These are phyloP conservation scores for Coemansia sp. DNA, from an alignment of 192 early-diverging fungal genomes.

Conservation along the genomic window DNA sequence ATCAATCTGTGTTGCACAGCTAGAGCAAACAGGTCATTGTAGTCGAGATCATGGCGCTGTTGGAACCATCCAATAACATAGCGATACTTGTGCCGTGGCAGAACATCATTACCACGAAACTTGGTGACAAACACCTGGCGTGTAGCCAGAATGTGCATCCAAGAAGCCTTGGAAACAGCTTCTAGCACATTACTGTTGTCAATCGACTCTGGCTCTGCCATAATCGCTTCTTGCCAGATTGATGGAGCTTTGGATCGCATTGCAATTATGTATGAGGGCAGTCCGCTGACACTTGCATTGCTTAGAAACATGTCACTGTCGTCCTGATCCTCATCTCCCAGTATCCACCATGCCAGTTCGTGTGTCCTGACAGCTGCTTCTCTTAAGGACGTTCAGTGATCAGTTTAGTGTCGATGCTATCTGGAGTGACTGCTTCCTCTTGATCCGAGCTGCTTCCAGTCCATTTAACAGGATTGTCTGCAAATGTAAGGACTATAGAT, in stretches of 20 bases:
- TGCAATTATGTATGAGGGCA: no score
- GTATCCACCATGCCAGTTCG: no score
- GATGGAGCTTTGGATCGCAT: no score
- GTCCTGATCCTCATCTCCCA: no score
- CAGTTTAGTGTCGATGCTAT: no score
- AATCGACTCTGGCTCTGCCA: not conserved
- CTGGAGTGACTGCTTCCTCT: not conserved
- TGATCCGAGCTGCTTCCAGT: no score
- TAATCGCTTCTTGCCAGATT: not conserved
- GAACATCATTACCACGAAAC: not conserved
- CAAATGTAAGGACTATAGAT: no score
- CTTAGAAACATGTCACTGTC: no score
- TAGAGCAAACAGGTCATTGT: no score
- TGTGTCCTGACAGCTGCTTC: no score
- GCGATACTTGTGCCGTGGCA: not conserved
- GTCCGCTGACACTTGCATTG: no score
- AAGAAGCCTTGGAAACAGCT: not conserved
- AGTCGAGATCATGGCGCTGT: not conserved
- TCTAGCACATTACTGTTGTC: not conserved
- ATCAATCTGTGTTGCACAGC: not conserved
- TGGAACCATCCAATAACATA: not conserved
- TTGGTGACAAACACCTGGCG: not conserved
- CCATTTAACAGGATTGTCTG: no score
- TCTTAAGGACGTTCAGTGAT: not conserved
- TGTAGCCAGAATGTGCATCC: not conserved